Base-by-base conservation (phyloP, 805 yeast genomes). In the Candida tibetensis region DNA sequence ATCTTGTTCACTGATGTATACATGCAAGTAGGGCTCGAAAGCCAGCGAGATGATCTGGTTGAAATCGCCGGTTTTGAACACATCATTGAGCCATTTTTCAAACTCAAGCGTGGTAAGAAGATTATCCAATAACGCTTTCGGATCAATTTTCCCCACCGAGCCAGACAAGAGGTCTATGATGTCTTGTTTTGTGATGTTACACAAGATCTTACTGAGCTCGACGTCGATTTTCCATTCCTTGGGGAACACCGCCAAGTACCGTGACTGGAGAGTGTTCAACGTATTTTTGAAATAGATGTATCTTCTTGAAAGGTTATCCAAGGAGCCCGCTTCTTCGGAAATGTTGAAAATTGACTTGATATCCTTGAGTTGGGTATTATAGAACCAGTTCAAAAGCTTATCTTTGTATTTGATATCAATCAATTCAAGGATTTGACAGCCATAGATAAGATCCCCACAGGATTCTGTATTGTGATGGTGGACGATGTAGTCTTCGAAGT, bases 1-100 rank as follows among this genome's bases (percentile, higher is more conserved):
- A 44, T 86, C 89, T 61, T 93, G 98, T 52, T 87, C 85, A 14
- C 79, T 79, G 8, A 93, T 81, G 97, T 98, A 93, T 10, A 87
- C 61, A 28, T 76, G 76, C 32, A 93, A 67, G 55, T 84, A 87
- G 1, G 97, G 96, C 57, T 87, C 95, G 56, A 93, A 90, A 23
- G 82, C 63, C 18, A 79, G 32, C 68, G 71, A 28, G 82, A 86
- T 40, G 79, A 76, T 36, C 61, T 69, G 47, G 59, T 60, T 58
- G 30, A 68, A 70, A 8, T 64, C 70, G 7, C 58, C 53, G 12
- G 76, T 70, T 12, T 76, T 66, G 57, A 85, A 85, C 37, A 74
- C 72, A n/a, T 76, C 74, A 46, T 81, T 81, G 29, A 90, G 66
- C 46, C 68, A 81, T 43, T 72, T 75, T 52, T 93, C 99, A 61